Conservation (phyloP, 345 rosid species). For the Salix purpurea region DNA sequence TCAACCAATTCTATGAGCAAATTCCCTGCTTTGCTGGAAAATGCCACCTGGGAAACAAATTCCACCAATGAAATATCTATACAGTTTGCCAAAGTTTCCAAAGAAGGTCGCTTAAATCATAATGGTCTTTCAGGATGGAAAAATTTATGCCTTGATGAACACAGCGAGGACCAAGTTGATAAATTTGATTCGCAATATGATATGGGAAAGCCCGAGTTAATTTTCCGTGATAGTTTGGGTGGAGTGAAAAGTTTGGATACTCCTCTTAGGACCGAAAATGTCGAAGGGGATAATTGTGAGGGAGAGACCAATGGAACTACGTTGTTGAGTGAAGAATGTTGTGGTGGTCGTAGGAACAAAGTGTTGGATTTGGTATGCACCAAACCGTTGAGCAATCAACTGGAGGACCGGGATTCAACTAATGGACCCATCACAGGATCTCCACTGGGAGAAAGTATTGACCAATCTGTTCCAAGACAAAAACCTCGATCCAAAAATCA, state of each 20-base stretch:
- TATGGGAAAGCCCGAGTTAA: slow-evolving; percentile 23
- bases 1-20: slow-evolving; percentile 92
- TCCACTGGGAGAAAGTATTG: slow-evolving; percentile 22
- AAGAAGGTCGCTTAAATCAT: slow-evolving; percentile 27
- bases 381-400: slow-evolving; percentile 23
- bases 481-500: slow-evolving; percentile 27
- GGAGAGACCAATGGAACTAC: slow-evolving; percentile 20
- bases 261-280: slow-evolving; percentile 5
- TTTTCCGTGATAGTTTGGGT: slow-evolving; percentile 19
- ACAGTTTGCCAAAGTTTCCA: slow-evolving; percentile 31
- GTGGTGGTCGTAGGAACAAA: slow-evolving; percentile 24
- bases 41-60: slow-evolving; percentile 81
- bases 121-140: slow-evolving; percentile 26
- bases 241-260: slow-evolving; percentile 13
- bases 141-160: slow-evolving; percentile 25
- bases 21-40: slow-evolving; percentile 72
- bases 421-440: slow-evolving; percentile 38
- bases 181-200: slow-evolving; percentile 19
- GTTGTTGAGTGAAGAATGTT: slow-evolving; percentile 26
- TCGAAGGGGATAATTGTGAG: slow-evolving; percentile 31
- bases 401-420: slow-evolving; percentile 49
- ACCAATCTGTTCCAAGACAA: slow-evolving; percentile 21
- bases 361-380: slow-evolving; percentile 34
- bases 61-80: slow-evolving; percentile 68
- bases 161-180: slow-evolving; percentile 32